Conservation (phyloP, 2,329 filamentous ascomycete species). For the Penicillium psychrosexuale region DNA sequence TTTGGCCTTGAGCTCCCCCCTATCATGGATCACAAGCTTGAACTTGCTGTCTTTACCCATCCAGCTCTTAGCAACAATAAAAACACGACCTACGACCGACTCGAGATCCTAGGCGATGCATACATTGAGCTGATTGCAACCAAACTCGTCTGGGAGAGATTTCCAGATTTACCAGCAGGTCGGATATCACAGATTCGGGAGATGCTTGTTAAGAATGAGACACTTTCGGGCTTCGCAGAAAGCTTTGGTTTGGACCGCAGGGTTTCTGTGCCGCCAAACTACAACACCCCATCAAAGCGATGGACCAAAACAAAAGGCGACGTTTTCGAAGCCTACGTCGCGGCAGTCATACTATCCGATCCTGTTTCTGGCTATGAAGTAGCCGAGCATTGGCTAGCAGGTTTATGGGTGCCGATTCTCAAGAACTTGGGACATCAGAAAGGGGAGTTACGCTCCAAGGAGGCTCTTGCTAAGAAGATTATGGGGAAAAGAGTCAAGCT, state of each 20-base stretch:
- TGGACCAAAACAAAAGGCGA: conserved; percentile 75
- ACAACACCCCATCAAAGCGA: conserved; percentile 50
- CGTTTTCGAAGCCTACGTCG: conserved; percentile 87
- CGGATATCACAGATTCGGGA: conserved; percentile 74
- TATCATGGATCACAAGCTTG: conserved; percentile 58
- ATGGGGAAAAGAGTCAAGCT: conserved; percentile 58
- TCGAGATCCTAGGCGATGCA: conserved; percentile 87
- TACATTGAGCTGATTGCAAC: conserved; percentile 77
- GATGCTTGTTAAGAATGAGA: conserved; percentile 74
- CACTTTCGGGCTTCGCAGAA: conserved; percentile 65
- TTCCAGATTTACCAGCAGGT: conserved; percentile 63
- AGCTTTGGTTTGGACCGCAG: conserved; percentile 68
- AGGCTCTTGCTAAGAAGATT: conserved; percentile 52
- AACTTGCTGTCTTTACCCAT: conserved; percentile 66
- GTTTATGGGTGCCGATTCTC: conserved; percentile 69
- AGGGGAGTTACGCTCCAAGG: conserved; percentile 50
- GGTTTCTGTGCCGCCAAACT: conserved; percentile 55
- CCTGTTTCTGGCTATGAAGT: conserved; percentile 58
- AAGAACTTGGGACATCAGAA: conserved; percentile 31
- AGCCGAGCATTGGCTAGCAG: conserved; percentile 68
- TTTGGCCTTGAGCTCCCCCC: conserved; percentile 50
- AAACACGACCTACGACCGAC: conserved; percentile 65
- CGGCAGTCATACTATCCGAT: conserved; percentile 69
- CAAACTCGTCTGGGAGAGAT: conserved; percentile 70
- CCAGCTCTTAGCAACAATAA: conserved; percentile 43